These are phyloP conservation scores for Capsella rubella DNA, from an alignment of 441 rosid genomes.

Conservation along the genomic window DNA sequence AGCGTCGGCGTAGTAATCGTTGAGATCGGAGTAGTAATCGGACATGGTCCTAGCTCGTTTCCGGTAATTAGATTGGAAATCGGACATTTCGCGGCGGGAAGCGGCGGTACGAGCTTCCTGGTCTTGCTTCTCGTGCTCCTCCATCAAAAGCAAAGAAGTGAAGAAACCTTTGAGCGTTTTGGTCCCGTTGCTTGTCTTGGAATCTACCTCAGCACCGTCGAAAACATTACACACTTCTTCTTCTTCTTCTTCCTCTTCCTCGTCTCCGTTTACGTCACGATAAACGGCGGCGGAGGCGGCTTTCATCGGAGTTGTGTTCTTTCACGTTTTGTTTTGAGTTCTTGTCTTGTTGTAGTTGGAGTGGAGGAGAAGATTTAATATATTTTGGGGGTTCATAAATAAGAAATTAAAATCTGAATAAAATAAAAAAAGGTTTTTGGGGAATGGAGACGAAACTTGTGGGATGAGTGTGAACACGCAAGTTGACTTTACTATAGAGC, in stretches of 20 bases:
- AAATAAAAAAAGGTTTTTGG: slow-evolving; percentile 2
- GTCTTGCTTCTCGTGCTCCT: slow-evolving; percentile 67
- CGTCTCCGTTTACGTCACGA: slow-evolving; percentile 21
- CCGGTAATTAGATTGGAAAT: slow-evolving; percentile 59
- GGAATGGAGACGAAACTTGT: slow-evolving; percentile 37
- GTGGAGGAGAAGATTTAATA: slow-evolving; percentile 22
- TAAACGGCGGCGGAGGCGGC: slow-evolving; percentile 42
- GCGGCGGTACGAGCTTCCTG: slow-evolving; percentile 48
- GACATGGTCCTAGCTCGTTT: slow-evolving; percentile 62
- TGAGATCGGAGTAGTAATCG: slow-evolving; percentile 62
- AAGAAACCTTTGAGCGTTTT: slow-evolving; percentile 67
- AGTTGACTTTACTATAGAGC: slow-evolving; percentile 41
- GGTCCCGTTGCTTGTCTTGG: slow-evolving; percentile 46
- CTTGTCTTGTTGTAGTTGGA: not conserved
- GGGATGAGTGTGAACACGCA: slow-evolving; percentile 49
- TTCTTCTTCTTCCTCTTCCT: slow-evolving; percentile 13
- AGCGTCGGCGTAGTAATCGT: slow-evolving; percentile 53
- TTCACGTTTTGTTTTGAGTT: slow-evolving; percentile 1
- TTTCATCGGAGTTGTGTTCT: slow-evolving; percentile 37
- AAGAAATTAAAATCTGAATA: slow-evolving; percentile 22
- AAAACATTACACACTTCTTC: slow-evolving; percentile 47
- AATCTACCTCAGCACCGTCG: slow-evolving; percentile 37
- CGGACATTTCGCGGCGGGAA: slow-evolving; percentile 53
- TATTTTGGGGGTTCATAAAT: slow-evolving; percentile 39
- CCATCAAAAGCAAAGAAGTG: slow-evolving; percentile 66